Evolutionary conservation across 2,329 filamentous ascomycete genomes (phyloP), one percentile per base, ranked within the genome.

Genomic region (Penicillium sp.): DNA sequence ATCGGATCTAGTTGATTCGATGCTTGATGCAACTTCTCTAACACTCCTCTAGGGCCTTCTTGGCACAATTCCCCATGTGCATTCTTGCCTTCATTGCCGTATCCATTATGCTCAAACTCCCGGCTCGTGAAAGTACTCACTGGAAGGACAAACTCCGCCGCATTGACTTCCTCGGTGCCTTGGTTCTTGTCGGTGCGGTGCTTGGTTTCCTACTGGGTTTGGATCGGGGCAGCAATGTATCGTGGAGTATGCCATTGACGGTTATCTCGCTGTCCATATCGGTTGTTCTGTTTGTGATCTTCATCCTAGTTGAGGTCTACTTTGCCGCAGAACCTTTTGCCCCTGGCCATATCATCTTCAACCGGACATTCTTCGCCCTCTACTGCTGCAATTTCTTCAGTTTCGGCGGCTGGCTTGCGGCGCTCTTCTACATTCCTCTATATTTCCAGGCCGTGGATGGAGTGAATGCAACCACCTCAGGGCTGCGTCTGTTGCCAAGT

Each of bases 371-470:
- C 24, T 80, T 90, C 46, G 84, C 88, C 2, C 85, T 83, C 68
- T 92, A 88, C 63, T 71, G 86, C 1, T 84, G 84, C 69, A 91
- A 91, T 70, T 90, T 91, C 74, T 91, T 90, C 70, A 80, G 82
- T 48, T 82, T 88, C 49, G 84, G 79, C 1, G 86, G 82, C 13
- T 83, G 79, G 76, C 71, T 86, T 43, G 81, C 83, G 0, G 74
- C 81, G 1, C 60, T 89, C 3, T 93, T 91, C 76, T 90, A 90
- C 73, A 76, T 90, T n/a, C 88, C 90, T 1, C 77, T 93, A 2
- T 91, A 88, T 72, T 90, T 89, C 73, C 90, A 93, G 72, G 89
- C 87, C 5, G 86, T 88, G 1, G 79, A 87, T 46, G 84, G 83
- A 5, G 75, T 86, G 21, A 82, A 81, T 3, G 87, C 90, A 1